Evolutionary conservation across 2,329 filamentous ascomycete species (phyloP).

Genomic region (Microdochium paspali): DNA sequence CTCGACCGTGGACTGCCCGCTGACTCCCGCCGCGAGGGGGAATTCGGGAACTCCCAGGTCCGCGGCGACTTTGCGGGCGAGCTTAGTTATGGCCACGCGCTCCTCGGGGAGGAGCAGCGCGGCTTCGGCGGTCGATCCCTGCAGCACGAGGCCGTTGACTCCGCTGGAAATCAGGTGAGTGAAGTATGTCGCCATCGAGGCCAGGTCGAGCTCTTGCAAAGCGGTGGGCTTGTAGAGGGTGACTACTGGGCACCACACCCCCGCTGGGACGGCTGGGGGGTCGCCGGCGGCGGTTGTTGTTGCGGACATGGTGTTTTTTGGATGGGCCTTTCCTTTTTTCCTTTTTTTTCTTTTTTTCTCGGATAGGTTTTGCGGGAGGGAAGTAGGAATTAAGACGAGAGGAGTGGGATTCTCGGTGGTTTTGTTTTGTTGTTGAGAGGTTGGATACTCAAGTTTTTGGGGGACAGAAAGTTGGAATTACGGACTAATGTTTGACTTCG

Average conservation of each 20-base stretch:
- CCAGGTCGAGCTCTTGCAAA: slow-evolving; percentile 30
- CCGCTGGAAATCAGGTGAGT: slow-evolving; percentile 29
- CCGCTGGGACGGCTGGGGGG: slow-evolving; percentile 23
- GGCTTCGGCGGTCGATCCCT: slow-evolving; percentile 37
- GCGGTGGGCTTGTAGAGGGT: slow-evolving; percentile 31
- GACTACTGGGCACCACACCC: slow-evolving; percentile 36
- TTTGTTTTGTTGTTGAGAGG: no score
- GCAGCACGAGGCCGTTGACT: slow-evolving; percentile 34
- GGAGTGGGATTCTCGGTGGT: no score
- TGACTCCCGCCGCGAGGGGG: slow-evolving; percentile 34
- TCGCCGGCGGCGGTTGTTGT: slow-evolving; percentile 5
- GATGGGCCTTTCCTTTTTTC: no score
- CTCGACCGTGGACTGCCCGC: slow-evolving; percentile 24
- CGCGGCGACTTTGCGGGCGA: slow-evolving; percentile 24
- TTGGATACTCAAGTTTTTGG: no score
- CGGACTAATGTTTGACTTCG: no score
- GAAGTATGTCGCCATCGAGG: slow-evolving; percentile 33
- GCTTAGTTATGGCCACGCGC: slow-evolving; percentile 28
- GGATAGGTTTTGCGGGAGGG: no score
- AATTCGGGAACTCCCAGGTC: slow-evolving; percentile 23
- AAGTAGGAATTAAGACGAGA: no score
- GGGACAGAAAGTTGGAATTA: no score
- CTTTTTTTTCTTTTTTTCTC: no score
- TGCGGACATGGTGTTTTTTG: no score
- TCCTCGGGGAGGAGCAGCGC: slow-evolving; percentile 29